These are phyloP conservation scores for Chenopodium suecicum DNA, from an alignment of 148 eudicot genomes.

Conservation along the genomic window DNA sequence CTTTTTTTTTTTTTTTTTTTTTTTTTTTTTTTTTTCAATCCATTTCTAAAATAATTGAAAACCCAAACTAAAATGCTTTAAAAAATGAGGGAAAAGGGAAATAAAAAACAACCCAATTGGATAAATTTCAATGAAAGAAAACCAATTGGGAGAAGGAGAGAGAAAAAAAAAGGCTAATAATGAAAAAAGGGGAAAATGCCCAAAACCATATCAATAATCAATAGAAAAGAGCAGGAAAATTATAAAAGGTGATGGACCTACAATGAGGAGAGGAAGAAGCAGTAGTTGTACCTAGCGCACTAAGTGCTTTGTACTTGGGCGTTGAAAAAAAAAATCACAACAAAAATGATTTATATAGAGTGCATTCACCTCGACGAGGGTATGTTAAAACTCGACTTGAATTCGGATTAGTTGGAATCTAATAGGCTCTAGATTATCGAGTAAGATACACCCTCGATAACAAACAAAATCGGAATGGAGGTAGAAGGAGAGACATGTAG, in stretches of 20 bases:
- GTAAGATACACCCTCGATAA: background rate
- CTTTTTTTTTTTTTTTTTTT: constrained; percentile 30
- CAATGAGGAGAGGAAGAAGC: constrained; percentile 21
- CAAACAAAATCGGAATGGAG: background rate
- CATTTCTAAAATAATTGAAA: constrained; percentile 16
- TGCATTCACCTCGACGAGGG: too few species aligned
- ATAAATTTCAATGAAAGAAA: background rate
- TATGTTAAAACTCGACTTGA: too few species aligned
- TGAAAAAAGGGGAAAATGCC: background rate
- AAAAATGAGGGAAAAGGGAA: background rate
- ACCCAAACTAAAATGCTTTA: constrained; percentile 1
- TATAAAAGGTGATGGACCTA: constrained; percentile 17
- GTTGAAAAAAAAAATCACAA: constrained; percentile 13
- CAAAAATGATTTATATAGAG: background rate
- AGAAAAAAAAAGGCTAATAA: constrained; percentile 8
- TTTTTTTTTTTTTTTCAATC: constrained; percentile 4
- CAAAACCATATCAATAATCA: background rate
- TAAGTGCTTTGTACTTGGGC: constrained; percentile 31
- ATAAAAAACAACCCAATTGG: constrained; percentile 10
- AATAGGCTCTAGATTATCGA: too few species aligned
- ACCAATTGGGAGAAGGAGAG: constrained; percentile 1
- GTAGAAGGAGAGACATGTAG: background rate
- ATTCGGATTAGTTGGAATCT: background rate
- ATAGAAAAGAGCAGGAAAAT: background rate
- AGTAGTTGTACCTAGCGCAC: constrained; percentile 47